Percentiles rank a stretch among this genome's conserved stretches.
These are phyloP conservation scores for Sclerospora graminicola DNA, from an alignment of 352 stramenopile genomes.

Conservation along the genomic window DNA sequence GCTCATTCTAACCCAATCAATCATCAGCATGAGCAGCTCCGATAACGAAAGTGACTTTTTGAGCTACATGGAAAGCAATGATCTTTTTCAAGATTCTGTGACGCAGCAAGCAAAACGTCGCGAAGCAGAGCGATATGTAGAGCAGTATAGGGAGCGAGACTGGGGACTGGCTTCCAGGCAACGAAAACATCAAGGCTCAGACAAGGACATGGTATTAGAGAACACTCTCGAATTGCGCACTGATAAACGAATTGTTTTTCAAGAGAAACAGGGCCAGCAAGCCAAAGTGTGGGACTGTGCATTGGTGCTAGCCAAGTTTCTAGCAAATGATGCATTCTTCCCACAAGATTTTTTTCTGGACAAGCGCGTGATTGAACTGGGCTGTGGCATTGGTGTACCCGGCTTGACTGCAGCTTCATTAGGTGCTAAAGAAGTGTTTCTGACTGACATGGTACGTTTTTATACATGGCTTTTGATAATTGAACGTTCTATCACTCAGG, in stretches of 20 bases:
- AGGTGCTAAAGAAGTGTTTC: conserved; percentile 27
- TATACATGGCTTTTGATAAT: background rate
- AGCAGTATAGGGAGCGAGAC: conserved; percentile 26
- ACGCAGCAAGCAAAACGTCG: conserved; percentile 25
- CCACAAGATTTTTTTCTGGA: conserved; percentile 27
- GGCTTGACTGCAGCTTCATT: conserved; percentile 33
- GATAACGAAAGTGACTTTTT: conserved; percentile 34
- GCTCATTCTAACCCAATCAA: conserved; percentile 16
- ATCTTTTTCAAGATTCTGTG: conserved; percentile 30
- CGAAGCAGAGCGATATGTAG: conserved; percentile 22
- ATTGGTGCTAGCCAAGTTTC: conserved; percentile 41
- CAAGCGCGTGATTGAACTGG: conserved; percentile 46
- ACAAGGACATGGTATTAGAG: conserved; percentile 25
- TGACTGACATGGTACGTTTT: conserved; percentile 36
- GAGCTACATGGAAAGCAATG: conserved; percentile 24
- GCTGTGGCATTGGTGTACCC: conserved; percentile 46
- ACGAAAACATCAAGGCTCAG: conserved; percentile 11
- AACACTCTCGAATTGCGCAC: conserved; percentile 18
- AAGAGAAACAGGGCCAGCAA: conserved; percentile 46
- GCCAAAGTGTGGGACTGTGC: conserved; percentile 53
- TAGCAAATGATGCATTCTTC: conserved; percentile 27
- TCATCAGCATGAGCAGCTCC: conserved; percentile 14
- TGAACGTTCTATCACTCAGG: conserved; percentile 2
- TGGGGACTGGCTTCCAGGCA: conserved; percentile 32
- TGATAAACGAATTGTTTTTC: conserved; percentile 21